Base-by-base conservation (phyloP, 2,329 filamentous ascomycete genomes). In the Fusarium denticulatum region DNA sequence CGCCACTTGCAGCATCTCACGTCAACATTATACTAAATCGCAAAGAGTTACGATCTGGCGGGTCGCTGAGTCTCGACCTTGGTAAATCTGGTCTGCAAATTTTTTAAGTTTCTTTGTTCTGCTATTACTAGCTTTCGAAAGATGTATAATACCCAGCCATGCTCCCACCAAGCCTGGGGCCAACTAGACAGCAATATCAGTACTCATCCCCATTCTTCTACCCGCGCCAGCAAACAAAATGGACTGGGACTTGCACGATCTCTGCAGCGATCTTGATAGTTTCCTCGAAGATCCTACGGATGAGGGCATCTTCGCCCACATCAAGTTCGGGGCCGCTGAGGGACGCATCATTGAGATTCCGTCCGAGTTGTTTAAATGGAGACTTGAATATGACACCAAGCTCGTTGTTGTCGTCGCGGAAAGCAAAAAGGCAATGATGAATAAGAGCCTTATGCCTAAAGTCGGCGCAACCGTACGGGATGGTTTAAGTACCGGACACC, bases 251-350 rank as follows among this genome's bases (percentile, higher is more conserved):
- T 28, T 40, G 1, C 1, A 1, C 1, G 1, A 14, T 18, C 20
- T 40, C 6, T 0, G 28, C 15, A 2, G 0, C 7, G 4, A 40
- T 1, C 22, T 55, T 12, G 10, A 10, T 22, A 0, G 2, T 7
- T 55, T 37, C 34, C 6, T 55, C 20, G 34, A 28, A 26, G 15
- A 4, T 4, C 32, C 16, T 20, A 28, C 8, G 18, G 7, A 12
- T 22, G 3, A 28, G 26, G 16, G 36, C 3, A 22, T 40, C 50
- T 55, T 55, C 37, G 36, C 20, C 6, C 50, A 55, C 22, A 4
- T 55, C 36, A 10, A 42, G 36, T 39, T 42, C 37, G 6, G 22
- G 50, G 50, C 34, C 12, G 50, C 50, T 18, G 14, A 9, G 28
- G 50, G 50, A 26, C 3, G n/a, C 6, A 55, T 55, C 34, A 18